Evolutionary conservation across 179 eudicot species (phyloP).

Genomic region (Beta macrorhiza): DNA sequence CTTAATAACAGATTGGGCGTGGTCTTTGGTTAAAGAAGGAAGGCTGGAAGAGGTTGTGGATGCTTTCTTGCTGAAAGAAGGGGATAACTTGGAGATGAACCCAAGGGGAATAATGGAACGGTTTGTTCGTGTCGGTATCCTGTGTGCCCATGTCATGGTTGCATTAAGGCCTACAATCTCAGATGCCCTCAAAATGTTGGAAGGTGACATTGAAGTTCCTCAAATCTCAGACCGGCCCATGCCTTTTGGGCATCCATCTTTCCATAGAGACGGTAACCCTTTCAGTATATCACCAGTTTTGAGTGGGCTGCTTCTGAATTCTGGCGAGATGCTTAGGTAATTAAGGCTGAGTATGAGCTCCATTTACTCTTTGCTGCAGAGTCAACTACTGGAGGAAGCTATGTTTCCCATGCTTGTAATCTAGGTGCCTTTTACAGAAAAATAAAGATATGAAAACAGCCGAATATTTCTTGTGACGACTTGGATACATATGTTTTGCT

Average conservation of each 20-base stretch:
- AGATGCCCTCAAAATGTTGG: conserved; percentile 75
- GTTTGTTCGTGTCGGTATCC: conserved; percentile 66
- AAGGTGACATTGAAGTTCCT: conserved; percentile 78
- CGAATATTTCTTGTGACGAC: not conserved
- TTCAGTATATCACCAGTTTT: conserved; percentile 52
- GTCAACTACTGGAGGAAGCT: not conserved
- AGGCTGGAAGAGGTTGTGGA: conserved; percentile 55
- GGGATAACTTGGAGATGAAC: conserved; percentile 37
- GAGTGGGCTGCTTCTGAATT: conserved; percentile 40
- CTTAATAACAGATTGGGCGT: conserved; percentile 74
- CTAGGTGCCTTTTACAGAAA: not conserved
- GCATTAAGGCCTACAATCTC: conserved; percentile 71
- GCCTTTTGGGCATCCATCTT: conserved; percentile 59
- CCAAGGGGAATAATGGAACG: conserved; percentile 75
- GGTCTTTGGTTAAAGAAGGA: conserved; percentile 63
- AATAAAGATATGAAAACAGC: not conserved
- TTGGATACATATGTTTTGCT: not conserved
- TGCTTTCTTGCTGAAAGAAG: conserved; percentile 39
- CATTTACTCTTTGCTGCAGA: not conserved
- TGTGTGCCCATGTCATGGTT: conserved; percentile 87
- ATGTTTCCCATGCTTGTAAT: not conserved
- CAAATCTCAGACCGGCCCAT: conserved; percentile 62
- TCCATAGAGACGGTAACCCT: conserved; percentile 33
- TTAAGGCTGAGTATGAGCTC: not conserved
- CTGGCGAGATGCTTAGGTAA: conserved; percentile 60